Evolutionary conservation across 768 basidiomycete species (phyloP), one percentile per base, ranked within the genome.

Genomic region (Tephrocybe rancida): DNA sequence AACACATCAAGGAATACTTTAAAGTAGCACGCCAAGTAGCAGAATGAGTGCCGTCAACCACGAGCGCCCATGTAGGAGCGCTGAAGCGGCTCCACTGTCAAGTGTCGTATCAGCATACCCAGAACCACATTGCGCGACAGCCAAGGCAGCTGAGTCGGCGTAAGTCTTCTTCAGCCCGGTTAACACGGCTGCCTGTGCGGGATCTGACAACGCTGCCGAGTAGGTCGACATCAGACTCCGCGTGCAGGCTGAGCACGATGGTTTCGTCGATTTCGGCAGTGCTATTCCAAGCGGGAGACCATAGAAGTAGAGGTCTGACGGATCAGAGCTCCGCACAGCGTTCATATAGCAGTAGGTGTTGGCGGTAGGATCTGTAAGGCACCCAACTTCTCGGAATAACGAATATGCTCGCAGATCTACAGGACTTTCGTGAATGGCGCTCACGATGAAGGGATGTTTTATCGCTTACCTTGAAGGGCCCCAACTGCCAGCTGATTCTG

Each of bases 251-350:
- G 83, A 86, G 65, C 91, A 93, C 14, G 81, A 75, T 16, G 78
- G 79, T 16, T 61, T 67, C 14, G 80, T 74, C 19, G 69, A 68
- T 52, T 76, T 73, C 5, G 86, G 84, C 1, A 90, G 70, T 10
- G 61, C 50, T 21, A 74, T 69, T 11, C 86, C 89, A 10, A 86
- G 77, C 3, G 86, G 85, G 10, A 93, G 76, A 30, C 74, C 68
- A 72, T 90, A 94, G 66, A 84, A 82, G 73, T 85, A 90, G n/a
- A 84, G 67, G 64, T 90, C 88, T 19, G 84, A 79, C 0, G 87
- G 82, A 52, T 84, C 82, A 2, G 75, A 27, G 55, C 75, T 74
- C 29, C 70, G 73, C 19, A 82, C 79, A 13, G 91, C 88, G 55
- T 84, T 76, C 49, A 90, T 48, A 70, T 82, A 92, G 73, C 91